Evolutionary conservation across 73 alveolate genomes (phyloP).

Genomic region (Tetrahymena thermophila): DNA sequence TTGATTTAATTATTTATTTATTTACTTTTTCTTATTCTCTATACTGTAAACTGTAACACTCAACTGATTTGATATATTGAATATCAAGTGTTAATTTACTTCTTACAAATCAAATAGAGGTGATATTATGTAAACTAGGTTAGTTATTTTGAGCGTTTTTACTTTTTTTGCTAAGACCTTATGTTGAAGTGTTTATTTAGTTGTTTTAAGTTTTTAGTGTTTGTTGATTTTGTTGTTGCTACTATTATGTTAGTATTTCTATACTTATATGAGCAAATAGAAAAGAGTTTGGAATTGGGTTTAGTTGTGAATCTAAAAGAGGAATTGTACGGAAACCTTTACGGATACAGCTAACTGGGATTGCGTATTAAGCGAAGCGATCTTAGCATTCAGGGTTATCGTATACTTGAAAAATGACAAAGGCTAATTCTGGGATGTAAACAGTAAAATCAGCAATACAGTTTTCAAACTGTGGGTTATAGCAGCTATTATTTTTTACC

Average conservation of each 20-base stretch:
- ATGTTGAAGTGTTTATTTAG: not conserved
- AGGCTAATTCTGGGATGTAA: not conserved
- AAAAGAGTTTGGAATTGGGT: not conserved
- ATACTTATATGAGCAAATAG: not conserved
- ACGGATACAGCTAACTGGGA: not conserved
- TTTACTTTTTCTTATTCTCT: too few species aligned
- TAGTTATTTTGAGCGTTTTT: not conserved
- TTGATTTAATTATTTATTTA: too few species aligned
- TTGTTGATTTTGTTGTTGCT: not conserved
- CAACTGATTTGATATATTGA: too few species aligned
- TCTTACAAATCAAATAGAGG: not conserved
- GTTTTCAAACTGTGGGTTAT: not conserved
- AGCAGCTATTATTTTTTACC: not conserved
- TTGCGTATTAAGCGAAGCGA: not conserved
- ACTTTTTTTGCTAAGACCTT: not conserved
- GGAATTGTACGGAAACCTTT: not conserved
- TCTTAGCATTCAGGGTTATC: not conserved
- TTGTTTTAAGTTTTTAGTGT: not conserved
- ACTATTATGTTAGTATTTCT: not conserved
- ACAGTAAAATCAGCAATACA: not conserved
- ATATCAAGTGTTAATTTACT: too few species aligned
- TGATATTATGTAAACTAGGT: not conserved
- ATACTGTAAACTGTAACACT: not conserved
- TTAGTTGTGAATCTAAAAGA: not conserved
- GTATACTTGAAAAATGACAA: not conserved